These are phyloP conservation scores for Xylariales sp. DNA, from an alignment of 2,329 filamentous ascomycete genomes.

Conservation along the genomic window DNA sequence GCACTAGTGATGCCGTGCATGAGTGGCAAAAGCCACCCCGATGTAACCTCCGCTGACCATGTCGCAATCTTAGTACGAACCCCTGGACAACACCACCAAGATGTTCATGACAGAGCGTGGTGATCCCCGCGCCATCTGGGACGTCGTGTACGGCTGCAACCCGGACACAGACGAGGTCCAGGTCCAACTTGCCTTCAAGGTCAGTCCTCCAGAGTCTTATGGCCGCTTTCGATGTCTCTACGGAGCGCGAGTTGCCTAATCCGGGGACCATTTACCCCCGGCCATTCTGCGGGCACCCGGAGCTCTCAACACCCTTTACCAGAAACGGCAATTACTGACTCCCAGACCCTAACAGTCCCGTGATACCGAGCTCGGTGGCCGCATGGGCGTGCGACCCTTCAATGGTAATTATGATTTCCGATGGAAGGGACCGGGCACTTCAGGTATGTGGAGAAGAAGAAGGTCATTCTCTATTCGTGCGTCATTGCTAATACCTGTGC, in stretches of 20 bases:
- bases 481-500: conserved; percentile 10
- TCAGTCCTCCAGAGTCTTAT: background rate
- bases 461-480: background rate
- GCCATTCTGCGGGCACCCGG: background rate
- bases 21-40: conserved; percentile 1
- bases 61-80: conserved; percentile 50
- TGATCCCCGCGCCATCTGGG: conserved; percentile 56
- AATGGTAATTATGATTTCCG: conserved; percentile 56
- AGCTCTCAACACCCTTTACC: background rate
- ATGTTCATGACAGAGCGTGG: conserved; percentile 60
- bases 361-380: conserved; percentile 50
- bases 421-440: conserved; percentile 55
- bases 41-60: conserved; percentile 29
- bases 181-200: conserved; percentile 52
- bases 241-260: background rate
- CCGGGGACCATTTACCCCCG: background rate
- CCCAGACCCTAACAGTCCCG: conserved; percentile 37
- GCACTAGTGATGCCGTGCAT: conserved; percentile 2
- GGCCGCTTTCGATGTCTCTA: background rate
- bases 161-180: conserved; percentile 56
- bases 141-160: conserved; percentile 56
- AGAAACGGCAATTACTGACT: background rate
- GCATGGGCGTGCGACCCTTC: conserved; percentile 55
- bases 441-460: conserved; percentile 45
- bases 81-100: conserved; percentile 60